phyloP scores from a whole-genome alignment of 1,139 yeast species.

The Kodamaea anthophila region DNA sequence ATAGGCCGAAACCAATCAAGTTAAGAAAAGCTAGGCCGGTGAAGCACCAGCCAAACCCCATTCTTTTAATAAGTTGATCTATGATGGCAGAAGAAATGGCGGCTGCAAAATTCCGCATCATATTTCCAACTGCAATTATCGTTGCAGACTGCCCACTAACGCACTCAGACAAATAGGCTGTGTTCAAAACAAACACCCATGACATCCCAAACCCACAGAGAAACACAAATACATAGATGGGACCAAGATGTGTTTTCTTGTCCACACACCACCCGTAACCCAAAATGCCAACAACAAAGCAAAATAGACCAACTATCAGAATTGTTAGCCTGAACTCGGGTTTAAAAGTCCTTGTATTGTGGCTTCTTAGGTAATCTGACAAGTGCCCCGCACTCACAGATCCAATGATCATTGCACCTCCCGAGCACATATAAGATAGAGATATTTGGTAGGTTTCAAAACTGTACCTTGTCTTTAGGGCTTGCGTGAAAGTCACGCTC shows the following conservation, averaged over 20 bases:
- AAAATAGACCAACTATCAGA: constrained; percentile 40
- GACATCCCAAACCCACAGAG: constrained; percentile 52
- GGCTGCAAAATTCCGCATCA: constrained; percentile 51
- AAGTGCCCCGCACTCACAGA: constrained; percentile 47
- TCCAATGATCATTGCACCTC: constrained; percentile 43
- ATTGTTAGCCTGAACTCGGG: constrained; percentile 45
- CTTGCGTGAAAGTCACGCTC: constrained; percentile 44
- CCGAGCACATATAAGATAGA: constrained; percentile 50
- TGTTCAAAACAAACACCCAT: constrained; percentile 53
- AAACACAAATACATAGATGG: constrained; percentile 40
- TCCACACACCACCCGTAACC: constrained; percentile 55
- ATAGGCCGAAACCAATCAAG: constrained; percentile 24
- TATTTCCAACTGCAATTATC: constrained; percentile 50
- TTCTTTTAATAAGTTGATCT: constrained; percentile 29
- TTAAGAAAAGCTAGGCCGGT: constrained; percentile 46
- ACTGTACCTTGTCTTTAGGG: constrained; percentile 31
- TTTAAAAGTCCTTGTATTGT: constrained; percentile 20
- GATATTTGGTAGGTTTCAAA: constrained; percentile 34
- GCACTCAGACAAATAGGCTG: constrained; percentile 52
- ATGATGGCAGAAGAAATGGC: constrained; percentile 49
- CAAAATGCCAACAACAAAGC: constrained; percentile 41
- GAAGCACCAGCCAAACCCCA: constrained; percentile 58
- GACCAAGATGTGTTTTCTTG: constrained; percentile 34
- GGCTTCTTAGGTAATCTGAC: constrained; percentile 36
- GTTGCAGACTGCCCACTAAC: constrained; percentile 49